Base-by-base conservation (phyloP, 2,329 filamentous ascomycete genomes). In the Cercospora sp. region DNA sequence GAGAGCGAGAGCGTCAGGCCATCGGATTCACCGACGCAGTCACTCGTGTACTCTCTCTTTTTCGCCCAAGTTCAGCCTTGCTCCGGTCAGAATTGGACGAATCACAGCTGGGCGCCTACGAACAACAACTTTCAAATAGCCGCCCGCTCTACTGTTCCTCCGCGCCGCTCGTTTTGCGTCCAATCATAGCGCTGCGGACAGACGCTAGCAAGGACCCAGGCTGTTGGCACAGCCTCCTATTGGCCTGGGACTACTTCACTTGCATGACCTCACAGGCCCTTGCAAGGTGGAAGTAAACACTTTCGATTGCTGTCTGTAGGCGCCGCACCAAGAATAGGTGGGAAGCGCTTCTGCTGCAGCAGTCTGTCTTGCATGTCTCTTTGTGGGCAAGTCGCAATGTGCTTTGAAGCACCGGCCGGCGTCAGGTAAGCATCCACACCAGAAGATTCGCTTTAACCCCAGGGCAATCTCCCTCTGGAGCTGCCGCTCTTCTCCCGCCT, bases 291-390 rank as follows among this genome's bases (percentile, higher is more conserved):
- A 64, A 60, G 64, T 63, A 64, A 66, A 67, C 66, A 68, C 64
- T 64, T 60, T 65, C 57, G 53, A 66, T 61, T 67, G 66, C 59
- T 57, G 36, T 45, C 63, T 70, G 66, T 75, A 75, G 71, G 73
- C 74, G 74, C 74, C 73, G 60, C 66, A 64, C 72, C 74, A 72
- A 71, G 70, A 75, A 75, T 75, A 75, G 72, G 67, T 65, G 64
- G 53, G 60, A 65, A 62, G 66, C 67, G 69, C 69, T 66, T 69
- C 65, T 67, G 70, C 69, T 59, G 67, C 67, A 68, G 66, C 67
- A 67, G 66, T 69, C 67, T 69, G 62, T 67, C 66, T 68, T 71
- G 73, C 68, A 73, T 73, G 73, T 70, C 66, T 68, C 62, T 62
- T 67, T 66, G 68, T 68, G 69, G 70, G 68, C 66, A 64, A 69